Evolutionary conservation across 1,284 basidiomycete species (phyloP), one percentile per base, ranked within the genome.

Genomic region (Albatrellus sp.): DNA sequence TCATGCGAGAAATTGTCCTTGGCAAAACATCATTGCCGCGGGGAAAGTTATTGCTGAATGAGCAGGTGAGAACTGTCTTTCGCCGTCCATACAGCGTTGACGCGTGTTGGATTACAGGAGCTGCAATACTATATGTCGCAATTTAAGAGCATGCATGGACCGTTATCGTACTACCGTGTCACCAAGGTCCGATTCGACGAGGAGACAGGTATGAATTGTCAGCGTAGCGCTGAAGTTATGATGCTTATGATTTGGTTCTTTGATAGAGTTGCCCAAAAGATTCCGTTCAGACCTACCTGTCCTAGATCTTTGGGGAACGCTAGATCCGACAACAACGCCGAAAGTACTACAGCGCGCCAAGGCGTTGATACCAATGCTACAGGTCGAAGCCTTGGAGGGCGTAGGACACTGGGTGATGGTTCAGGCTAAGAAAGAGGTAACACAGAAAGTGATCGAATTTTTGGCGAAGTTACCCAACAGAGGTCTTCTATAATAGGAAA

Each of bases 91-190:
- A 9, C 19, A 12, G 13, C 16, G 2, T 2, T 36, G 8, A 14
- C 37, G 24, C 19, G 9, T 2, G 13, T 34, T 13, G 32, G 7
- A 13, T 9, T 34, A 41, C 48, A 80, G 77, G 78, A 82, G 52
- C 59, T 72, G 16, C 53, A 65, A 17, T 69, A 70, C 48, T 75
- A 80, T 50, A 16, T 65, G 13, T 55, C 64, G 10, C 61, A 69
- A 46, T 53, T 59, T 14, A 62, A 67, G 48, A 70, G 72, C n/a
- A 76, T 85, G 75, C 65, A 66, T 17, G 80, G 80, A 0, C 78
- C 82, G 2, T 58, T 83, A 10, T 80, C 78, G 47, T 86, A 83
- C 56, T 85, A 85, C 51, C 70, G 79, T 24, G 82, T 79, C 2
- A 59, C 62, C 13, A 66, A 67, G 49, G 48, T 64, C 46, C 68